Evolutionary conservation across 108 stramenopile species (phyloP), one percentile per base, ranked within the genome.

Genomic region (Cyclotella sp.): DNA sequence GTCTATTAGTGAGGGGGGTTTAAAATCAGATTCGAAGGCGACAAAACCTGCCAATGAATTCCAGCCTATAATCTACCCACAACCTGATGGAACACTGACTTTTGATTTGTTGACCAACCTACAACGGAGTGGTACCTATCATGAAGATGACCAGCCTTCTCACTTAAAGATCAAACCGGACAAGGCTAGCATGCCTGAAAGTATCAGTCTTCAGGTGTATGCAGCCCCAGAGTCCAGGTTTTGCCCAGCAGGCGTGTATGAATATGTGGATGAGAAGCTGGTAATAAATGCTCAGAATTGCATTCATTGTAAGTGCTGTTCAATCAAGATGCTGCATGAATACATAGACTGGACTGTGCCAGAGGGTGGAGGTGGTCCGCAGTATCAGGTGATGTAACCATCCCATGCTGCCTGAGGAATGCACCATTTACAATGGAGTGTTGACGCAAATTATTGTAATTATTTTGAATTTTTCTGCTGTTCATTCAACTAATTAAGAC

Each of bases 281-380:
- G 96, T 98, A 10, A 99, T 99, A 75, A 99, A 98, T 78, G 97
- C 98, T 4, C 91, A 98, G 76, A 99, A 99, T 75, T 99, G 99
- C 76, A 88, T 99, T 43, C 99, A 99, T 78, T 99, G 99, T 87
- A 99, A 99, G 77, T 96, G 95, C 76, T 99, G 99, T 87, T 92
- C 94, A 62, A 99, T 99, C 85, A 99, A 99, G 81, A 99, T 93
- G 95, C 99, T 97, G 1, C 51, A 86, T 18, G 97, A 99, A 84
- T 99, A 98, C 77, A 98, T 99, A 75, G 66, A 97, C 28, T 99
- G 99, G 99, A 97, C 97, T 18, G 99, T 99, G 6, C 99, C 99
- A 4, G 99, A 99, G 84, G 98, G 98, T 16, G 98, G 98, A 11
- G 99, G 99, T 14, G 99, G 99, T 19, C 99, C 98, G 18, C 91